Evolutionary conservation across 2,329 filamentous ascomycete genomes (phyloP).

Genomic region (Myriosclerotinia curreyana): DNA sequence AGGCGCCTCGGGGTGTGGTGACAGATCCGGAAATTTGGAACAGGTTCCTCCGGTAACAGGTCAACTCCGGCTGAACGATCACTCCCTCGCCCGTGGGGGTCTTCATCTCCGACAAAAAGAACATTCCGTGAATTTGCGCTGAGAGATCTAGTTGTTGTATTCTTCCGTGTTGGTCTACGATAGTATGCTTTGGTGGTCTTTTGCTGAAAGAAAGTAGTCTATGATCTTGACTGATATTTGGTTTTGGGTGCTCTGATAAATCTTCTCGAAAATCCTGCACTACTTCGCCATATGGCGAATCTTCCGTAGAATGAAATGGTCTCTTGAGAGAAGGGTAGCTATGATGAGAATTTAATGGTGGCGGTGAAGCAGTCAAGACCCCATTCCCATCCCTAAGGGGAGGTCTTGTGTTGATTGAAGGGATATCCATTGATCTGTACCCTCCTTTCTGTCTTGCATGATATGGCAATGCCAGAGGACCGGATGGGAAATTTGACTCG

Average conservation of each 20-base stretch:
- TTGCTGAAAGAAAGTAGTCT: conserved; percentile 39
- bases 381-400: conserved; percentile 30
- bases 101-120: conserved; percentile 69
- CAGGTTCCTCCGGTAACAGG: conserved; percentile 91
- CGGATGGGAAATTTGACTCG: conserved; percentile 33
- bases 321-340: conserved; percentile 40
- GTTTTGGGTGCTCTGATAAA: conserved; percentile 34
- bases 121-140: conserved; percentile 83
- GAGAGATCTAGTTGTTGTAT: conserved; percentile 49
- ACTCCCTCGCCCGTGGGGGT: conserved; percentile 50
- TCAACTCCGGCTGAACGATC: conserved; percentile 71
- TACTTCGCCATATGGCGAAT: conserved; percentile 34
- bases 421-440: conserved; percentile 38
- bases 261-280: conserved; percentile 38
- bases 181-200: conserved; percentile 42
- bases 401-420: conserved; percentile 32
- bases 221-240: conserved; percentile 39
- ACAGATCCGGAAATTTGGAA: conserved; percentile 94
- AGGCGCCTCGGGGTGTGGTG: conserved; percentile 71
- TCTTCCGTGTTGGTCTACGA: conserved; percentile 51
- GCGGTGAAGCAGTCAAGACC: conserved; percentile 34
- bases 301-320: conserved; percentile 34
- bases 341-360: conserved; percentile 35
- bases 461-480: conserved; percentile 31
- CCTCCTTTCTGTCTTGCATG: conserved; percentile 34